These are phyloP conservation scores for Gracilaria vermiculophylla DNA, from an alignment of 23 red algal species.

Conservation along the genomic window DNA sequence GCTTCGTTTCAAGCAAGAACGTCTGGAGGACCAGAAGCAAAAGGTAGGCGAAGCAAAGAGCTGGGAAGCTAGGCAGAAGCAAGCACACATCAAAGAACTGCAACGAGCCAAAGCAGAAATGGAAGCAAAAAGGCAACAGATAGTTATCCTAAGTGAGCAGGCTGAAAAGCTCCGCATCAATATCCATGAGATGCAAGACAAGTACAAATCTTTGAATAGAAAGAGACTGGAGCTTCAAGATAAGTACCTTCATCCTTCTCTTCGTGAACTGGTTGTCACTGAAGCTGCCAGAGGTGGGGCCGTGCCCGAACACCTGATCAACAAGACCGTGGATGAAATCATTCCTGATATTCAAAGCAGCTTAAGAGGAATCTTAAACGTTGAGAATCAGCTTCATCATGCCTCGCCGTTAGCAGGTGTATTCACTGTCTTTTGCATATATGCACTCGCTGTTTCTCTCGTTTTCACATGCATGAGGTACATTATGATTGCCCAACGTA, in stretches of 20 bases:
- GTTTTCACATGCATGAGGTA: conserved; percentile 10
- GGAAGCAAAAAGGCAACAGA: conserved; percentile 50
- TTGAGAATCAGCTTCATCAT: conserved; percentile 25
- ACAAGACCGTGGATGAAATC: conserved; percentile 43
- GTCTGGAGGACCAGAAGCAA: conserved; percentile 21
- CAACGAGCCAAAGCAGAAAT: conserved; percentile 59
- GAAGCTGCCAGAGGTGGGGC: conserved; percentile 34
- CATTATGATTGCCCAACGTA: neutral
- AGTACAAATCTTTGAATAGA: conserved; percentile 16
- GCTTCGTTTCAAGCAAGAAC: conserved; percentile 26
- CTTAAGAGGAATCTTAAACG: neutral
- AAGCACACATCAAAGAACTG: conserved; percentile 40
- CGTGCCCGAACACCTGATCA: conserved; percentile 15
- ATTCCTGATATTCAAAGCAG: conserved; percentile 31
- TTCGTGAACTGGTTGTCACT: conserved; percentile 9
- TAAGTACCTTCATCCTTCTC: conserved; percentile 38
- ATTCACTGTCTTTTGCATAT: conserved; percentile 15
- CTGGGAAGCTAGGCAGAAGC: conserved; percentile 50
- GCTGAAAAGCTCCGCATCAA: conserved; percentile 42
- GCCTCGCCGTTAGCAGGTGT: neutral
- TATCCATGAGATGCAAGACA: conserved; percentile 43
- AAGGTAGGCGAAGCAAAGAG: conserved; percentile 37
- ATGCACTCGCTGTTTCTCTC: conserved; percentile 33
- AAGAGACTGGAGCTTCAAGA: conserved; percentile 26
- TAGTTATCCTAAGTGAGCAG: neutral